Percentiles rank a stretch among this genome's conserved stretches.
Conservation (phyloP, 306 rosid species). For the Echinosophora koreensis region DNA sequence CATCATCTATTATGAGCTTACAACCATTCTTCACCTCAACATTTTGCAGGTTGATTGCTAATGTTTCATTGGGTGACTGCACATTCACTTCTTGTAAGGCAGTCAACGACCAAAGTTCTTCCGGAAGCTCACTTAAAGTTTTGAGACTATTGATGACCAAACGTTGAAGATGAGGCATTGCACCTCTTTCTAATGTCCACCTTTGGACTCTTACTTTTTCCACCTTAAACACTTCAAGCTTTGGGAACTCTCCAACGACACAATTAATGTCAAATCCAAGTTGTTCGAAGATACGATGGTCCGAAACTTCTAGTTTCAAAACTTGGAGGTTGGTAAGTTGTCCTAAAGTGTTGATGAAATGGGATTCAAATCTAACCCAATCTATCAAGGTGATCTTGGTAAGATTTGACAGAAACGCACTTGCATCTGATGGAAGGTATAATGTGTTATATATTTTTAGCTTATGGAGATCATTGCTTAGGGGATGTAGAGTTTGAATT, state of each 20-base stretch:
- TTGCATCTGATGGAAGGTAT: no score
- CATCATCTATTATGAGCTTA: background rate
- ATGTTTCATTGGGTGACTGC: background rate
- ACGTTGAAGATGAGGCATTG: slow-evolving; percentile 17
- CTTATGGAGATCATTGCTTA: no score
- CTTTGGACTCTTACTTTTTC: background rate
- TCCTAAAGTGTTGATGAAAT: no score
- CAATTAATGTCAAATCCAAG: no score
- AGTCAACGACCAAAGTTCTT: background rate
- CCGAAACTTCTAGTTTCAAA: background rate
- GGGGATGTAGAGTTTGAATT: no score
- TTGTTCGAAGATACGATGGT: no score
- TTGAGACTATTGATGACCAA: background rate
- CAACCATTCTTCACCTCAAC: background rate
- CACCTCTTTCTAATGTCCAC: background rate
- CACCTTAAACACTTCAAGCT: slow-evolving; percentile 2
- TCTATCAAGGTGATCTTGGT: no score
- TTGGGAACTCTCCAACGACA: no score
- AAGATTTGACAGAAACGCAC: no score
- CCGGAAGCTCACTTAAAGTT: background rate
- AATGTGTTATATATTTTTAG: no score
- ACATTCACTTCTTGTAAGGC: background rate
- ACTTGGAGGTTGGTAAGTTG: no score
- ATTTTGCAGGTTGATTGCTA: background rate
- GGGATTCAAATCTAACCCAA: no score